Conservation (phyloP, 2,329 filamentous ascomycete genomes). For the Furcasterigmium furcatum region DNA sequence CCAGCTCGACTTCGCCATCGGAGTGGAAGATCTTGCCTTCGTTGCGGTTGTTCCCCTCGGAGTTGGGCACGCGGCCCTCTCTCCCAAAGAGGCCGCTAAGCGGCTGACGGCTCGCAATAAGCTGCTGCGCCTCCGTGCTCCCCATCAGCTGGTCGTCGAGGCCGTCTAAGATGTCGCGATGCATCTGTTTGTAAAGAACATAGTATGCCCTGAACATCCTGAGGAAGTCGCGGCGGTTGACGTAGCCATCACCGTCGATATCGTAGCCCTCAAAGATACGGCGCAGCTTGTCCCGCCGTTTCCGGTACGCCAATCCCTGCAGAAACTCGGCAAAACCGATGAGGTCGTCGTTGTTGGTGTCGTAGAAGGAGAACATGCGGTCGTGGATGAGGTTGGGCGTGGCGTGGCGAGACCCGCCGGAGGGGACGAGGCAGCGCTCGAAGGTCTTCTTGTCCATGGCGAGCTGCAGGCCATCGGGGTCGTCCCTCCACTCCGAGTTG, state of each 20-base stretch:
- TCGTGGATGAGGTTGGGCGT: conserved; percentile 90
- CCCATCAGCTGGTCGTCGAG: conserved; percentile 76
- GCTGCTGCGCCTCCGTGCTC: conserved; percentile 71
- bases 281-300: conserved; percentile 64
- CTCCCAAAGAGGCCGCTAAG: conserved; percentile 73
- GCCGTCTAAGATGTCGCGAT: conserved; percentile 75
- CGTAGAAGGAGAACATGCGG: conserved; percentile 95
- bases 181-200: conserved; percentile 84
- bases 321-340: conserved; percentile 94
- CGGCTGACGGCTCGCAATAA: conserved; percentile 72
- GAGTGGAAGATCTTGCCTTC: conserved; percentile 64
- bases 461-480: conserved; percentile 72
- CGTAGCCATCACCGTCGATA: conserved; percentile 81
- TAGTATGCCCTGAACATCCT: conserved; percentile 93
- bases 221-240: conserved; percentile 82
- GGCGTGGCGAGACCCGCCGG: conserved; percentile 73
- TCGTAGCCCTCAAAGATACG: conserved; percentile 89
- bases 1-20: conserved; percentile 63
- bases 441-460: conserved; percentile 94
- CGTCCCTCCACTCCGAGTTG: conserved; percentile 76
- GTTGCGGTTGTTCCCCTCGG: conserved; percentile 56
- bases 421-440: conserved; percentile 83
- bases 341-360: conserved; percentile 81
- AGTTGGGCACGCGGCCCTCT: conserved; percentile 63
- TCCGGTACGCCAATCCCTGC: conserved; percentile 70